Evolutionary conservation across 805 yeast genomes (phyloP), one percentile per base, ranked within the genome.

Genomic region (Helenozyma baotianmanensis): DNA sequence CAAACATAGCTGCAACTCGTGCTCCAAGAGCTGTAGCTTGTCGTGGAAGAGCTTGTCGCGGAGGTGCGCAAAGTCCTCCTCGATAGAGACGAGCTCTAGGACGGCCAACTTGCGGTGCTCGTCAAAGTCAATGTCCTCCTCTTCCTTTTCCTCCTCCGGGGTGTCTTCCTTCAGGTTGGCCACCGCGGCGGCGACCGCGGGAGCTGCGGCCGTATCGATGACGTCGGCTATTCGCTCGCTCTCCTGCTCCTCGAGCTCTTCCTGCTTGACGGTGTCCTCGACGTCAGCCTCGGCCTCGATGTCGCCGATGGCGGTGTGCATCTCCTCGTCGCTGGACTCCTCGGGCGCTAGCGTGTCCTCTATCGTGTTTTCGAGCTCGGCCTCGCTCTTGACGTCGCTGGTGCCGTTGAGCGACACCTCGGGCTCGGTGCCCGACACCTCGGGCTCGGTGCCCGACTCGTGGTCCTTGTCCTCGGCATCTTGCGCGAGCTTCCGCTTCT

Each of bases 1-100:
- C 21, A 80, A 63, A 60, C 97, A 89, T 72, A 90, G 75, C 48
- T 82, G 82, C 40, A 90, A 64, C 56, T 92, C 98, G 27, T 82
- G 80, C 45, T 86, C 85, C 43, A 84, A 70, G 41, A 84, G 74
- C 23, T 73, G 67, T 51, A 89, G 63, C 54, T 86, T 89, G 53
- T 88, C 95, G 39, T 82, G 88, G 57, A 83, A 90, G 30, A 92
- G 64, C 48, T 74, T 73, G 56, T 92, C 97, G 42, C 96, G 76
- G 35, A 90, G 67, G 40, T 74, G 70, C 6, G 97, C 97, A 68
- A 89, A 92, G 34, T 82, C 82, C 25, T 80, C 67, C 54, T 92
- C 98, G 37, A 92, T 87, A 15, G 74, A 76, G 2, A 88, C 81
- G 32, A 92, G 74, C 32, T 76, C 82, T 31, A 74, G 72, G 32